Evolutionary conservation across 768 basidiomycete genomes (phyloP).

Genomic region (Tylopilus sp.): DNA sequence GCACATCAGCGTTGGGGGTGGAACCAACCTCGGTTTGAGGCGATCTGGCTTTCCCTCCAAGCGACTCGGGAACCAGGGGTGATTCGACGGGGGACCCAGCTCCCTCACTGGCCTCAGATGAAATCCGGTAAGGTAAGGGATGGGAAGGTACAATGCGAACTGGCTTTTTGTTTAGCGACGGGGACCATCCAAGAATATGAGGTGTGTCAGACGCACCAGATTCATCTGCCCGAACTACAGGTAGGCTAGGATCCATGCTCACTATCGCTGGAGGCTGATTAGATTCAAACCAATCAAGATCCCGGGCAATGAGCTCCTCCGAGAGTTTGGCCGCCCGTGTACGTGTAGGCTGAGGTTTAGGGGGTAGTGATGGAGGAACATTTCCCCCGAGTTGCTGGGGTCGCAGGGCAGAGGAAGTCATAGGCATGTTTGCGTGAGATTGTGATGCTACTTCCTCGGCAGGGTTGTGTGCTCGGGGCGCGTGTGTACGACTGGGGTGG

Average conservation of each 20-base stretch:
- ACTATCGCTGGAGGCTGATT: conserved; percentile 1
- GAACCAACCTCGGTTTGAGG: not conserved
- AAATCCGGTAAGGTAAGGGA: conserved; percentile 19
- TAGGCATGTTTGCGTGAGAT: not conserved
- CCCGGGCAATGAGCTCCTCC: conserved; percentile 25
- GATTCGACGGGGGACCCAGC: not conserved
- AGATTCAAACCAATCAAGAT: conserved; percentile 29
- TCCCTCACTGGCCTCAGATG: not conserved
- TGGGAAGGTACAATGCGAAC: conserved; percentile 26
- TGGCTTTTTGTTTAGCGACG: conserved; percentile 16
- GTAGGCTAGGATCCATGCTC: not conserved
- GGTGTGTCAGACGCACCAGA: not conserved
- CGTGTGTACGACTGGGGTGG: not conserved
- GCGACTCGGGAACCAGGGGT: not conserved
- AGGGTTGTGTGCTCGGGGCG: not conserved
- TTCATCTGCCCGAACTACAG: not conserved
- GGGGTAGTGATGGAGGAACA: not conserved
- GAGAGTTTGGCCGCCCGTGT: conserved; percentile 18
- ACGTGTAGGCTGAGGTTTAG: conserved; percentile 29
- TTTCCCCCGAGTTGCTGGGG: not conserved
- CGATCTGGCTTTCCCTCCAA: not conserved
- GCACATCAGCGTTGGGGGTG: conserved; percentile 3
- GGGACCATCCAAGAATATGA: not conserved
- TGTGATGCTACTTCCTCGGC: not conserved
- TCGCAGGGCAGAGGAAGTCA: not conserved